Evolutionary conservation across 306 rosid species (phyloP), one percentile per base, ranked within the genome.

Genomic region (Arachis stenosperma): DNA sequence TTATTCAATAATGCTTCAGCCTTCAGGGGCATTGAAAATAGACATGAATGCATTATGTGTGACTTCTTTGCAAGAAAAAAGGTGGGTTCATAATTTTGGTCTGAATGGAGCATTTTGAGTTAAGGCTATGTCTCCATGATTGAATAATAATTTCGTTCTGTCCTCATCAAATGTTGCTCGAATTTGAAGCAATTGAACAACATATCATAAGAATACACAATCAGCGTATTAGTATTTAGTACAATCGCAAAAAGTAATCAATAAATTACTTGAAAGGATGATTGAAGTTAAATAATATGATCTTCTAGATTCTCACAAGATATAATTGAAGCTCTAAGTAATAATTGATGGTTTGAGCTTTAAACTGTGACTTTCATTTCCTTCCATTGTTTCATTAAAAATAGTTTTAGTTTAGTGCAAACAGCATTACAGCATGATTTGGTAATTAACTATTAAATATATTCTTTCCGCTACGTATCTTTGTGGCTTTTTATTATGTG

Each of bases 181-280:
- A 56, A 47, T 15, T 66, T 79, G 70, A 69, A 76, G 83, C 90
- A 86, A 41, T 73, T 73, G 17, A 43, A 53, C 52, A 86, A 55
- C 48, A 53, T 70, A 41, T 73, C 86, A 88, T 86, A 78, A 61
- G 59, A n/a, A 37, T 50, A n/a, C 51, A 73, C 75, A 59, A 27
- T 15, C 63, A 58, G 30, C 58, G 17, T 17, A 17, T 8, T 43
- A 62, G 6, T 6, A 62, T 10, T 8, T 43, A 62, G 6, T 6
- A 62, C 29, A 2, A 6, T 40, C 33, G 51, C 5, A 41, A 63
- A 46, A 63, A 63, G 8, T 5, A 63, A 14, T 63, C 69, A 64
- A n/a, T 11, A 29, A 14, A 11, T 48, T 12, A 48, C 6, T 61
- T 61, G 50, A 40, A 59, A 42, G 8, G 37, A 6, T 63, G 50